Base-by-base conservation (phyloP, 495 filamentous ascomycete species). In the Achaetomiella virescens region DNA sequence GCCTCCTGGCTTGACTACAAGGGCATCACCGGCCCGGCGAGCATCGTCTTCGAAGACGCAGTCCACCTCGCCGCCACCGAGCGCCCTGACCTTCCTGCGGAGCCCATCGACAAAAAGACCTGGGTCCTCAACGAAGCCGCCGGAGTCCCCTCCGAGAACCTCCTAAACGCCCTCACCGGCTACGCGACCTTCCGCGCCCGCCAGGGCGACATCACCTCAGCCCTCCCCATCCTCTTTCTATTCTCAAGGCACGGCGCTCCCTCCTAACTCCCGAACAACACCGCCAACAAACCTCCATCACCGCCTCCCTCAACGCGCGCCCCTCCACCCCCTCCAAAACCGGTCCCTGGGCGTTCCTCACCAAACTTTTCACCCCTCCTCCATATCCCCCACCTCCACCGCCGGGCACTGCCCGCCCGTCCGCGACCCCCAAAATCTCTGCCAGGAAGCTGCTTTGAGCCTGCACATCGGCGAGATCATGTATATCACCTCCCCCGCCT, bases 381-480 rank as follows among this genome's bases (percentile, higher is more conserved):
- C 68, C 77, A 41, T 92, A 86, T 65, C 90, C 91, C 0, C 65
- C 79, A 0, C 78, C 85, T 0, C 83, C 81, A 0, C 71, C 78
- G 9, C 81, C 86, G 25, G 90, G 90, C 27, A 78, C 87, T 43
- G 68, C 78, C 78, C 85, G 0, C 83, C 89, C 0, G 50, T 75
- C 3, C 84, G 86, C 33, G 78, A 80, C 29, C 53, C 78, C 0
- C 71, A 73, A 24, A 83, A 87, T 49, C 70, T 78, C 27, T 96
- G 93, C 76, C 86, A 90, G 48, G 89, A 96, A 67, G 90, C 90
- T 3, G 87, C 80, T 6, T 71, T 96, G 3, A 88, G 91, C 83
- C 79, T 87, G 18, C 90, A 96, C 70, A 90, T 98, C 54, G 95
- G 92, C 52, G 93, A 98, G 74, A 91, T 97, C 57, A 70, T 98